Evolutionary conservation across 2,329 filamentous ascomycete species (phyloP), one percentile per base, ranked within the genome.

Genomic region (Colletotrichum salicis): DNA sequence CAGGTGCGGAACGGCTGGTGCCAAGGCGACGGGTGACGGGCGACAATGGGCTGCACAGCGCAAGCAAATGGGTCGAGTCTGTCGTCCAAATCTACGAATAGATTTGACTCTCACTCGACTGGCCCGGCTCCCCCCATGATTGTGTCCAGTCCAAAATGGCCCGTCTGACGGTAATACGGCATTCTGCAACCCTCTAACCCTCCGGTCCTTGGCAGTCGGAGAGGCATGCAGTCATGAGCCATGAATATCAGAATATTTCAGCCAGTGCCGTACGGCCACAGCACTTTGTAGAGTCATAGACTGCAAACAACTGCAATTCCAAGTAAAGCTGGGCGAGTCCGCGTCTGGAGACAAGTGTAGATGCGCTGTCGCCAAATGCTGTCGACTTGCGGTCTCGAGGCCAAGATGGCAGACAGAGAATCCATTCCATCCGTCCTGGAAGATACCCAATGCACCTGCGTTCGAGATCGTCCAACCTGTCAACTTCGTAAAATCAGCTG

Each of bases 31-130:
- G n/a, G 41, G 35, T 56, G 65, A 69, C 69, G 54, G 65, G 55
- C 69, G 65, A 64, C 65, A 64, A 63, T 71, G 11, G 27, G 63
- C 67, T 51, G 52, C 64, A 54, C 57, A 62, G 51, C 4, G 52
- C 27, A 22, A 12, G 37, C 29, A 22, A 59, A 37, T 52, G 52
- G 51, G 52, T 52, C 58, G 69, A 59, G 64, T 48, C 62, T n/a
- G 54, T 61, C 19, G 45, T 54, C 55, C 61, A 41, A 70, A 7
- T 41, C 37, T 41, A 41, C 37, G 12, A 22, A 41, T 61, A 33
- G 45, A n/a, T 45, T 54, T 22, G 19, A 48, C 41, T 48, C 41
- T n/a, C 2, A n/a, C 19, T 48, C 41, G 41, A 12, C 55, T 52
- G 5, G 33, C 27, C 33, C 22, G 27, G 45, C 31, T 51, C n/a